Evolutionary conservation across 2,329 filamentous ascomycete species (phyloP), one percentile per base, ranked within the genome.

Genomic region (Ophiocordyceps sinensis): DNA sequence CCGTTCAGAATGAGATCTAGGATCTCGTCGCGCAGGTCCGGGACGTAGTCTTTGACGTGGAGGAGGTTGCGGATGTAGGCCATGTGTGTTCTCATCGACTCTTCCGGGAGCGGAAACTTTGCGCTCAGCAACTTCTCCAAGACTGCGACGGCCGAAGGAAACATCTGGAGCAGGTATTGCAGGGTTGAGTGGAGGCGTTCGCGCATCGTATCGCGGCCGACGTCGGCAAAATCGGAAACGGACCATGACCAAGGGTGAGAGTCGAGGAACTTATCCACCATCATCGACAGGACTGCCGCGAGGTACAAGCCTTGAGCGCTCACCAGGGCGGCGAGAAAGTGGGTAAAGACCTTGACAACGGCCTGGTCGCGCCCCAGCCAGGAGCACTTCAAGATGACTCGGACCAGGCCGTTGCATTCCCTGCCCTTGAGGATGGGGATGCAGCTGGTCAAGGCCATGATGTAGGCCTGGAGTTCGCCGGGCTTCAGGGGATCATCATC

Each of bases 61-160:
- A 96, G 66, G 10, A 96, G 66, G 55, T 96, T 94, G 51, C 82
- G 73, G 43, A 94, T 81, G 54, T 93, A 98, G n/a, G 80, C 77
- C 50, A 89, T 75, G 57, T 94, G 87, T n/a, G 76, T 71, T 48
- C 79, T 79, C 46, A 82, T 81, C 4, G 80, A 77, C 41, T 94
- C 85, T 47, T 80, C 80, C 39, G 82, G 71, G 44, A 78, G 84
- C 1, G 87, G 86, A 45, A 93, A 94, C 35, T 79, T 79, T 39
- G 67, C 60, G 38, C 73, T 63, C 32, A 94, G 60, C 38, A 87
- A 66, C 29, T 75, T 72, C 31, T 81, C 75, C 28, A 95, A 65
- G 2, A 81, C 72, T 30, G 77, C 70, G 46, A 79, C 79, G 5
- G 84, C 82, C 28, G 87, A 82, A 3, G 91, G 88, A 42, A 93